phyloP scores from a whole-genome alignment of 768 basidiomycete genomes.

The Punctularia strigosozonata region DNA sequence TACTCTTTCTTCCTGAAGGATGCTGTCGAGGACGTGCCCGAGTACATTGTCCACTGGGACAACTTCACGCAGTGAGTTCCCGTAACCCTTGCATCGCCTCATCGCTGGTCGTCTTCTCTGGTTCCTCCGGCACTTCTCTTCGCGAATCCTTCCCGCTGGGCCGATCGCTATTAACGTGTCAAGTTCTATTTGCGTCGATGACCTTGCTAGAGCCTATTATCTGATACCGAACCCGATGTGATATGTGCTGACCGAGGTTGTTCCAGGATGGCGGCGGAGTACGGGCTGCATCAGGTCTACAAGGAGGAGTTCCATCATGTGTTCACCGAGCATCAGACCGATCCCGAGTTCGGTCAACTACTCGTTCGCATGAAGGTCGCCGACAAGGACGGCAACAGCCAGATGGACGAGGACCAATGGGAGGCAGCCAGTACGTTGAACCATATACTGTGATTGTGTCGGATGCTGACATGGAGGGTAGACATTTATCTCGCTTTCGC shows the following conservation, averaged over 20 bases:
- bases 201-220: no score
- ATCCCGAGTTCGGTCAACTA: constrained; percentile 72
- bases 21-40: constrained; percentile 94
- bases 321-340: constrained; percentile 68
- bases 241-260: neutral
- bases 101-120: constrained; percentile 6
- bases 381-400: constrained; percentile 71
- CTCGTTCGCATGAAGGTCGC: constrained; percentile 89
- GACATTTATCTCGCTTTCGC: constrained; percentile 94
- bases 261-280: constrained; percentile 71
- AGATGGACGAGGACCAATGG: constrained; percentile 95
- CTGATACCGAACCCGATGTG: no score
- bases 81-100: constrained; percentile 1
- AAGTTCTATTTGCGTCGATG: no score
- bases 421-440: constrained; percentile 86
- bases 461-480: constrained; percentile 17
- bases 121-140: no score
- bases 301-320: constrained; percentile 87
- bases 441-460: constrained; percentile 1
- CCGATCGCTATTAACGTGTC: no score
- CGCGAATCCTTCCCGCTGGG: no score
- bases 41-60: constrained; percentile 95
- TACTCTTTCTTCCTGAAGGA: constrained; percentile 92
- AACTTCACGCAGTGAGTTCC: constrained; percentile 68
- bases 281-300: constrained; percentile 62